Percentiles rank a stretch among this genome's conserved stretches.
Evolutionary conservation across 2,329 filamentous ascomycete genomes (phyloP).

Genomic region (Ceratocystis eucalypticola): DNA sequence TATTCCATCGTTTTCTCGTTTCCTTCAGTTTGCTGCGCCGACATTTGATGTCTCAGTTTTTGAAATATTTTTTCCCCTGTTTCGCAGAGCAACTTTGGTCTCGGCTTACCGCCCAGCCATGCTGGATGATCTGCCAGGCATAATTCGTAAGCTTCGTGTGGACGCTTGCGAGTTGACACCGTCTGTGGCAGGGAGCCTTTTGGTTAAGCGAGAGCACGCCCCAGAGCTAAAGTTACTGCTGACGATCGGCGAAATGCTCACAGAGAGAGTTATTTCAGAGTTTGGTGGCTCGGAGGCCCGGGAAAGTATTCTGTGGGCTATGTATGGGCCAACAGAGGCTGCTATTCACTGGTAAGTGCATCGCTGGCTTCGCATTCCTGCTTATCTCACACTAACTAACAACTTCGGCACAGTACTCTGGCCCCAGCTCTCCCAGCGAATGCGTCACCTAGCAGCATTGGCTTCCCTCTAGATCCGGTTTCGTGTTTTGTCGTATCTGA

Average conservation of each 20-base stretch:
- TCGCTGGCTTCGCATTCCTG: neutral
- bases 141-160: slow-evolving; percentile 51
- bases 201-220: slow-evolving; percentile 52
- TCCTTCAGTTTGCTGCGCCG: slow-evolving; percentile 82
- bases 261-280: slow-evolving; percentile 58
- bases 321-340: slow-evolving; percentile 91
- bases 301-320: slow-evolving; percentile 64
- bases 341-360: slow-evolving; percentile 60
- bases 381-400: neutral
- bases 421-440: slow-evolving; percentile 46
- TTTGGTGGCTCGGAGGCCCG: slow-evolving; percentile 49
- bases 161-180: slow-evolving; percentile 85
- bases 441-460: slow-evolving; percentile 55
- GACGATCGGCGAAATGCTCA: slow-evolving; percentile 91
- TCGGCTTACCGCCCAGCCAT: slow-evolving; percentile 55
- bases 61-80: slow-evolving; percentile 82
- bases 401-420: slow-evolving; percentile 45
- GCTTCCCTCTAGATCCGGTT: slow-evolving; percentile 65
- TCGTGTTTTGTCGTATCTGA: slow-evolving; percentile 58
- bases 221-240: slow-evolving; percentile 58
- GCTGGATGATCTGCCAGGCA: slow-evolving; percentile 58
- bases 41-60: slow-evolving; percentile 94
- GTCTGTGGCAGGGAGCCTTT: slow-evolving; percentile 66
- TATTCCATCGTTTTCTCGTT: slow-evolving; percentile 62
- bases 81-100: slow-evolving; percentile 59